Conservation (phyloP, 2,329 filamentous ascomycete genomes). For the Diaporthe nobilis region DNA sequence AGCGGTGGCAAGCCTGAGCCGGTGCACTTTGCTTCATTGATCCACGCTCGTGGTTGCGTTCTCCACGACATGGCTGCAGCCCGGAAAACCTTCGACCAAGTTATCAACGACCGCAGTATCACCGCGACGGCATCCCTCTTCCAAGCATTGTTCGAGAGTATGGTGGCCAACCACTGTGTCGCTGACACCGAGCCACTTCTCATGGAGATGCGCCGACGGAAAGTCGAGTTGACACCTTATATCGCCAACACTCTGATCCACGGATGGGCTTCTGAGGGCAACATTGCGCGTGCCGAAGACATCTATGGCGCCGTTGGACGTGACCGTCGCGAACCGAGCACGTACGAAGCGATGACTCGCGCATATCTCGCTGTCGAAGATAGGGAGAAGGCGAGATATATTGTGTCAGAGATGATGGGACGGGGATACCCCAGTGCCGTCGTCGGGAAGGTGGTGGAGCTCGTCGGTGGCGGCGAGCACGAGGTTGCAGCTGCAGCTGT, state of each 20-base stretch:
- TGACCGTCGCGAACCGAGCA: constrained; percentile 92
- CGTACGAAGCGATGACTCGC: constrained; percentile 98
- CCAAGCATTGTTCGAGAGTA: constrained; percentile 95
- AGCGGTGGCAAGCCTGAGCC: constrained; percentile 85
- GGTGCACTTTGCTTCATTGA: constrained; percentile 94
- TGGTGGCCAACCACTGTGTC: constrained; percentile 95
- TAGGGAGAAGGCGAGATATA: constrained; percentile 79
- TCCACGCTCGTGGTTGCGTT: constrained; percentile 96
- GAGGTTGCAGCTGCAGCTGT: constrained; percentile 48
- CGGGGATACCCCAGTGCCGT: constrained; percentile 94
- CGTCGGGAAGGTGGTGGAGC: constrained; percentile 91
- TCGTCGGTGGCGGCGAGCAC: constrained; percentile 75
- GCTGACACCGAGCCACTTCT: constrained; percentile 81
- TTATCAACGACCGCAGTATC: constrained; percentile 77
- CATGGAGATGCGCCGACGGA: constrained; percentile 78
- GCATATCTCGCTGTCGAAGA: constrained; percentile 90
- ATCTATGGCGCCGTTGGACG: constrained; percentile 86
- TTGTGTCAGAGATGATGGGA: constrained; percentile 91
- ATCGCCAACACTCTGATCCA: constrained; percentile 99
- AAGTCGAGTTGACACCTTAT: constrained; percentile 92
- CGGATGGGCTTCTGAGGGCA: constrained; percentile 89
- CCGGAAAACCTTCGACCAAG: constrained; percentile 83
- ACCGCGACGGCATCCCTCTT: constrained; percentile 88
- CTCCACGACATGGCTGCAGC: constrained; percentile 92
- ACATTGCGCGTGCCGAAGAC: constrained; percentile 82